phyloP scores from a whole-genome alignment of 495 filamentous ascomycete species.

The Penicillium maclennaniae region DNA sequence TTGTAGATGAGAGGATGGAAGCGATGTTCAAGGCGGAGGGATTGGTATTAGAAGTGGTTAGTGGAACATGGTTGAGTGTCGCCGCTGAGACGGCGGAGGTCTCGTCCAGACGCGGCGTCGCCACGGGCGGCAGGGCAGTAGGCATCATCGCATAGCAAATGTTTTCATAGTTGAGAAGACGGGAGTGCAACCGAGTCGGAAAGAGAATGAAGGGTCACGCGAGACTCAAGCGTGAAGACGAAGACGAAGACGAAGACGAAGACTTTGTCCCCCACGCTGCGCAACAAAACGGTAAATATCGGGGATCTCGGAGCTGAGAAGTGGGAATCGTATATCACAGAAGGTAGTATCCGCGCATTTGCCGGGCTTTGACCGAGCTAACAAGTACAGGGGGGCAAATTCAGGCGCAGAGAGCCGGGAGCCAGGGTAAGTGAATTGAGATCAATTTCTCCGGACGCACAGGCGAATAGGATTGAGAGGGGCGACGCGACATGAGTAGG shows the following conservation, averaged over 20 bases:
- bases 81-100: conserved; percentile 8
- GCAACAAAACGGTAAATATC: background rate
- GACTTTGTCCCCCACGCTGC: background rate
- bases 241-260: too few species aligned
- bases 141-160: conserved; percentile 41
- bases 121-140: conserved; percentile 37
- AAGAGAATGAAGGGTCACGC: background rate
- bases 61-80: background rate
- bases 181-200: background rate
- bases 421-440: background rate
- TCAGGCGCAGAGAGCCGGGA: background rate
- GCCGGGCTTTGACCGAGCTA: conserved; percentile 8
- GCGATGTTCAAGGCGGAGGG: conserved; percentile 7
- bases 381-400: background rate
- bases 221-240: background rate
- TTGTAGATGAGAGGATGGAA: conserved; percentile 4
- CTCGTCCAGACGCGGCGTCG: conserved; percentile 32
- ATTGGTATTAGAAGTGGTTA: background rate
- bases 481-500: background rate
- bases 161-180: conserved; percentile 28
- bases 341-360: conserved; percentile 3
- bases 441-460: background rate
- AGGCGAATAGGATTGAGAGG: conserved; percentile 9
- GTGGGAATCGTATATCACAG: conserved; percentile 1
- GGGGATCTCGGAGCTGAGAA: background rate